These are phyloP conservation scores for Grigorovia humatica DNA, from an alignment of 805 yeast genomes.

Conservation along the genomic window DNA sequence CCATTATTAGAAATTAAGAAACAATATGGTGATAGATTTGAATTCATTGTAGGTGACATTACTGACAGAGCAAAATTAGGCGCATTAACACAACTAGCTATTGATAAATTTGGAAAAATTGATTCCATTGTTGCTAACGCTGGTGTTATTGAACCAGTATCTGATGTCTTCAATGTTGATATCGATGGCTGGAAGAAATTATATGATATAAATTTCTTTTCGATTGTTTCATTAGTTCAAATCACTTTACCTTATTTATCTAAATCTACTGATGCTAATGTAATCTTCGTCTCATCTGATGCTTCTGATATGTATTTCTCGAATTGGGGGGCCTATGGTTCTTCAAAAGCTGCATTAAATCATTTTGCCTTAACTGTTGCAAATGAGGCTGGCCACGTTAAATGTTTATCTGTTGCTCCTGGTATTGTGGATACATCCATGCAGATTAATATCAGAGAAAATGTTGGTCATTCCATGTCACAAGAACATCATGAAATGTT, in stretches of 20 bases:
- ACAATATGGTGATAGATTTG: conserved; percentile 43
- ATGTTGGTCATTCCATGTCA: conserved; percentile 47
- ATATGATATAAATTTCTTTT: conserved; percentile 71
- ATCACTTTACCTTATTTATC: conserved; percentile 48
- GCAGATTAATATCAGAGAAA: conserved; percentile 71
- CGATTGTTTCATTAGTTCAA: conserved; percentile 51
- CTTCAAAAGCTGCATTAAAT: conserved; percentile 84
- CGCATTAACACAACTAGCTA: conserved; percentile 37
- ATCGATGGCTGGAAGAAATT: conserved; percentile 50
- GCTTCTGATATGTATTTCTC: conserved; percentile 46
- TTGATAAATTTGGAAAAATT: conserved; percentile 44
- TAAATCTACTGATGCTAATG: conserved; percentile 43
- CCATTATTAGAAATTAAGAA: conserved; percentile 36
- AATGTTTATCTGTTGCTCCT: conserved; percentile 70
- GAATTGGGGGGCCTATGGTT: conserved; percentile 83
- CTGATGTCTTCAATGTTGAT: conserved; percentile 32
- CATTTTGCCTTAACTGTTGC: conserved; percentile 60
- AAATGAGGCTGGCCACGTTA: conserved; percentile 47
- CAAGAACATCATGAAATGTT: conserved; percentile 50
- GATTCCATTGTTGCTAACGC: conserved; percentile 71
- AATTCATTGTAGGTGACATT: conserved; percentile 51
- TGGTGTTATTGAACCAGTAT: conserved; percentile 75
- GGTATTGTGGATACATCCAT: conserved; percentile 88
- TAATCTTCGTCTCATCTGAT: conserved; percentile 78
- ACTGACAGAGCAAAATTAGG: conserved; percentile 29